These are phyloP conservation scores for Ceratobasidium sp. DNA, from an alignment of 1,284 basidiomycete species.

Conservation along the genomic window DNA sequence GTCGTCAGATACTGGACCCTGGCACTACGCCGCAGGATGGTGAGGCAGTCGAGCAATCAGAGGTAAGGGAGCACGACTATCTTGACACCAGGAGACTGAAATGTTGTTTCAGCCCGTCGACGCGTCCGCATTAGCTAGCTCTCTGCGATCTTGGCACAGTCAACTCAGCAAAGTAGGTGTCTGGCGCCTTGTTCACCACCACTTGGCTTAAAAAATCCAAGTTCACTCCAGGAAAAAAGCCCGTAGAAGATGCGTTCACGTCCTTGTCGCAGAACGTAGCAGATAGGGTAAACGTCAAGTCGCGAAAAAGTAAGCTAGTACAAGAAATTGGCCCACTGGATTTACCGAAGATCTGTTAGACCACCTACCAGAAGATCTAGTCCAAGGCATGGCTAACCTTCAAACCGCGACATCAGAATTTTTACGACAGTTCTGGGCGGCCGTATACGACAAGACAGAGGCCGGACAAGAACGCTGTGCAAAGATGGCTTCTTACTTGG, in stretches of 20 bases:
- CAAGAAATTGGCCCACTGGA: neutral
- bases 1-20: conserved; percentile 21
- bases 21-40: neutral
- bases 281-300: conserved; percentile 67
- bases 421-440: conserved; percentile 93
- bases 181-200: no score
- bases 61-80: neutral
- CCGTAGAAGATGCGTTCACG: conserved; percentile 68
- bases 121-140: neutral
- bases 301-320: conserved; percentile 63
- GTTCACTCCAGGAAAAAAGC: conserved; percentile 69
- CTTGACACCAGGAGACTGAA: neutral
- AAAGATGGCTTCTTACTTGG: conserved; percentile 85
- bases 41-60: neutral
- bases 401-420: conserved; percentile 94
- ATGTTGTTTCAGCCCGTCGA: neutral
- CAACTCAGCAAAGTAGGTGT: conserved; percentile 19
- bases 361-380: conserved; percentile 78
- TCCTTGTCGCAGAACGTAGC: conserved; percentile 80
- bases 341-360: conserved; percentile 53
- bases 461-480: conserved; percentile 64
- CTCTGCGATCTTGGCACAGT: conserved; percentile 13
- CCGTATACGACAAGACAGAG: conserved; percentile 67
- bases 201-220: conserved; percentile 43
- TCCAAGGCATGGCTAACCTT: conserved; percentile 83